These are phyloP conservation scores for Trametes villosa DNA, from an alignment of 768 basidiomycete genomes.

Conservation along the genomic window DNA sequence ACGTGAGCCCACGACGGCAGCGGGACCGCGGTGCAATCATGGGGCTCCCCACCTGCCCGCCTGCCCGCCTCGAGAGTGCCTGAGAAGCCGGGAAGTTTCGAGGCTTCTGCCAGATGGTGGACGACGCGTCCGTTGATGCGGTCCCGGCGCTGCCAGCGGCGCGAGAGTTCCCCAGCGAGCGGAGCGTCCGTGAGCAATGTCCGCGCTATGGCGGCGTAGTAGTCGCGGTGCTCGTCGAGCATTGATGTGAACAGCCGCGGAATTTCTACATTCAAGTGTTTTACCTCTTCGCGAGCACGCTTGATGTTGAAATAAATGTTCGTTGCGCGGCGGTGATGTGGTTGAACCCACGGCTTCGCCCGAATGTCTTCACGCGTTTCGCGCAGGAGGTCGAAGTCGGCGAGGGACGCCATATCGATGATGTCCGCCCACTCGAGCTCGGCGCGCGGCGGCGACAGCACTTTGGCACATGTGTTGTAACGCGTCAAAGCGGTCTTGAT, in stretches of 20 bases:
- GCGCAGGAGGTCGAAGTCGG: conserved; percentile 40
- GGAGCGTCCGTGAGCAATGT: not conserved
- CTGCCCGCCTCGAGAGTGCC: not conserved
- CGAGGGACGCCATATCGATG: conserved; percentile 19
- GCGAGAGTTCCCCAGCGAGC: conserved; percentile 18
- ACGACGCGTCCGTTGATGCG: not conserved
- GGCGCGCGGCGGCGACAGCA: conserved; percentile 22
- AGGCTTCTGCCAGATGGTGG: not conserved
- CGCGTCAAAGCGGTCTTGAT: conserved; percentile 36
- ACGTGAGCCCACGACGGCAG: too few species aligned
- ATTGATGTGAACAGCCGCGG: conserved; percentile 31
- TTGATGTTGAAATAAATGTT: conserved; percentile 35
- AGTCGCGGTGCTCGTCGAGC: conserved; percentile 32
- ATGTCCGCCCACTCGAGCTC: conserved; percentile 15
- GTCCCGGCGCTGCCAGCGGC: not conserved
- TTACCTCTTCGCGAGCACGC: conserved; percentile 38
- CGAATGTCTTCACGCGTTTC: conserved; percentile 37
- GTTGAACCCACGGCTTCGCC: conserved; percentile 35
- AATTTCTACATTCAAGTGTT: conserved; percentile 39
- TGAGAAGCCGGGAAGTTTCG: conserved; percentile 4
- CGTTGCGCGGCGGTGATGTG: conserved; percentile 43
- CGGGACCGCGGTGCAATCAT: too few species aligned
- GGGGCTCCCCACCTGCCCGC: too few species aligned
- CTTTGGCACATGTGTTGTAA: conserved; percentile 37
- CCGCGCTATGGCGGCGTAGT: not conserved